Conservation (phyloP, 1,139 yeast species). For the Nadsonia starkeyi-henricii region DNA sequence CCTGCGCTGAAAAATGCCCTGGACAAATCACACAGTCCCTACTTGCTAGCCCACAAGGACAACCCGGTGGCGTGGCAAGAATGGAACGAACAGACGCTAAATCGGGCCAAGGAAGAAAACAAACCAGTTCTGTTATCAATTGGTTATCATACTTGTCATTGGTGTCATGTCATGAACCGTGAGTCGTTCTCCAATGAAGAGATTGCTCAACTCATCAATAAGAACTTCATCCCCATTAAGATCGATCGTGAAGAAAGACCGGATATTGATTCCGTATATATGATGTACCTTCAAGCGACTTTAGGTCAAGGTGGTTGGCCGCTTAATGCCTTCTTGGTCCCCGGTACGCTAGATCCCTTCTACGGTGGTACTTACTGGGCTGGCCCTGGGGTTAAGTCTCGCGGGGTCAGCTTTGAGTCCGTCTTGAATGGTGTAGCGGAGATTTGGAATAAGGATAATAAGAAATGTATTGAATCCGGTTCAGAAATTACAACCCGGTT, state of each 20-base stretch:
- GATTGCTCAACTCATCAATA: conserved; percentile 22
- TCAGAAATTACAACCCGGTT: conserved; percentile 13
- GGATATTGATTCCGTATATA: conserved; percentile 26
- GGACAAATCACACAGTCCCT: conserved; percentile 17
- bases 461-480: conserved; percentile 17
- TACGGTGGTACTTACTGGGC: conserved; percentile 29
- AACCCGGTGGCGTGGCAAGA: conserved; percentile 28
- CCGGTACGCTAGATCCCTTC: conserved; percentile 24
- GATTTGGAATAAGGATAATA: conserved; percentile 19
- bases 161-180: conserved; percentile 28
- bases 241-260: conserved; percentile 28
- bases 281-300: conserved; percentile 26
- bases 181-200: conserved; percentile 21
- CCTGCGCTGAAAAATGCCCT: conserved; percentile 13
- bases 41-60: conserved; percentile 16
- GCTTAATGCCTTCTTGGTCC: conserved; percentile 25
- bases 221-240: conserved; percentile 24
- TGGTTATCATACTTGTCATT: conserved; percentile 27
- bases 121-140: conserved; percentile 26
- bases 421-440: conserved; percentile 18
- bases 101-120: conserved; percentile 19
- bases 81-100: conserved; percentile 23
- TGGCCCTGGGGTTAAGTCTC: conserved; percentile 18
- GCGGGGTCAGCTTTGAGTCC: conserved; percentile 15
- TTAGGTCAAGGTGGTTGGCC: conserved; percentile 32